Conservation (phyloP, 768 basidiomycete genomes). For the Sutorius australiensis region DNA sequence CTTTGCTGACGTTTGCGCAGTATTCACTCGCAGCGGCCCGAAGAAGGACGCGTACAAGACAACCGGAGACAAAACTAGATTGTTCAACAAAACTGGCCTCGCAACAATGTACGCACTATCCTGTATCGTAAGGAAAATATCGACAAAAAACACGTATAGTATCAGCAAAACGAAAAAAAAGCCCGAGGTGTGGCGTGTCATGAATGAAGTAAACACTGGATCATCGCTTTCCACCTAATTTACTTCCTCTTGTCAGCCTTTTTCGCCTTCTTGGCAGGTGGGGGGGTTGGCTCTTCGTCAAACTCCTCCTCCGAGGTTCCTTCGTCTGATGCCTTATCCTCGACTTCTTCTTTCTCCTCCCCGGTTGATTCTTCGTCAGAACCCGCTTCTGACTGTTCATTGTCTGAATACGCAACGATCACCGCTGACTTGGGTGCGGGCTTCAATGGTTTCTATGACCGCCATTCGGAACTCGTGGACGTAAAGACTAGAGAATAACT, state of each 20-base stretch:
- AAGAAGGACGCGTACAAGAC: conserved; percentile 6
- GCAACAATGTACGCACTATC: not conserved
- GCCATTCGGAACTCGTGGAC: conserved; percentile 13
- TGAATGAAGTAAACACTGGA: conserved; percentile 8
- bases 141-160: conserved; percentile 26
- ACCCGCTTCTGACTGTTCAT: conserved; percentile 30
- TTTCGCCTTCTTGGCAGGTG: conserved; percentile 29
- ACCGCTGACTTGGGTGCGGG: conserved; percentile 22
- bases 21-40: conserved; percentile 14
- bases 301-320: conserved; percentile 27
- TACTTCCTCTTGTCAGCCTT: conserved; percentile 28
- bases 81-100: not conserved
- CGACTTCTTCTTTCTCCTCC: conserved; percentile 23
- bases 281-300: conserved; percentile 26
- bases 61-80: not conserved
- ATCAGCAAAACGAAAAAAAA: conserved; percentile 13
- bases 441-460: conserved; percentile 24
- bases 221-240: conserved; percentile 1
- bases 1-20: conserved; percentile 32
- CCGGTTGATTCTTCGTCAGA: conserved; percentile 22
- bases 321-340: conserved; percentile 21
- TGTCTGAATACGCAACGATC: conserved; percentile 26
- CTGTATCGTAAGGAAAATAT: conserved; percentile 26
- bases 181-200: not conserved
- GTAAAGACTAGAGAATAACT: conserved; percentile 11